Base-by-base conservation (phyloP, 1,284 basidiomycete species). In the Grifola frondosa region DNA sequence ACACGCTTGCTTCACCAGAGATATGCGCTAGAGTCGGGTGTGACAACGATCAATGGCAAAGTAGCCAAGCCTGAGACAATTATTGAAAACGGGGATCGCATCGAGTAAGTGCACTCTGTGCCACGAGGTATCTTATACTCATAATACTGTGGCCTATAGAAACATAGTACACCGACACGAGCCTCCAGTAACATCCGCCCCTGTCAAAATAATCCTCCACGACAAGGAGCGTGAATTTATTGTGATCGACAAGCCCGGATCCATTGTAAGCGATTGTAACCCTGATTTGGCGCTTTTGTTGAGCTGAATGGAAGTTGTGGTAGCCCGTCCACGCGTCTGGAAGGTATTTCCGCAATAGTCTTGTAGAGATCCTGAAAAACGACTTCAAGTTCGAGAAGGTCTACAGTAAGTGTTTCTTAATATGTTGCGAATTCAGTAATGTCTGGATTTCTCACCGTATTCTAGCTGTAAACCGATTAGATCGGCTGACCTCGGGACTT, bases 111-210 rank as follows among this genome's bases (percentile, higher is more conserved):
- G 11, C 13, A 0, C 9, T 24, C 6, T 29, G 10, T 24, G 4
- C 20, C 11, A 19, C 15, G 2, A 23, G 1, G 8, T 25, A n/a
- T 17, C 3, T 21, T 26, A 3, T 12, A 13, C 15, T 28, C 8
- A 3, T 25, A 5, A 26, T 17, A 17, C 6, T 15, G 17, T 4
- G 13, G 30, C n/a, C 15, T 30, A 4, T 52, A 96, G 92, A 59
- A 97, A 97, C 62, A 80, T 92, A 5, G 92, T 96, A 2, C 95
- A 97, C 66, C 75, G 92, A 13, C 97, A 99, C 63, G 97, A 99
- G 66, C 96, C 97, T 4, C 93, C 97, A 0, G 87, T 99, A 3
- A 89, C 93, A 1, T 84, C 89, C 6, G 90, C 80, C 9, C 90
- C 91, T 0, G 84, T 99, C 39, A 80, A 85, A 50, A 79, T 99